Base-by-base conservation (phyloP, 768 basidiomycete genomes). In the Dendrothele bispora region DNA sequence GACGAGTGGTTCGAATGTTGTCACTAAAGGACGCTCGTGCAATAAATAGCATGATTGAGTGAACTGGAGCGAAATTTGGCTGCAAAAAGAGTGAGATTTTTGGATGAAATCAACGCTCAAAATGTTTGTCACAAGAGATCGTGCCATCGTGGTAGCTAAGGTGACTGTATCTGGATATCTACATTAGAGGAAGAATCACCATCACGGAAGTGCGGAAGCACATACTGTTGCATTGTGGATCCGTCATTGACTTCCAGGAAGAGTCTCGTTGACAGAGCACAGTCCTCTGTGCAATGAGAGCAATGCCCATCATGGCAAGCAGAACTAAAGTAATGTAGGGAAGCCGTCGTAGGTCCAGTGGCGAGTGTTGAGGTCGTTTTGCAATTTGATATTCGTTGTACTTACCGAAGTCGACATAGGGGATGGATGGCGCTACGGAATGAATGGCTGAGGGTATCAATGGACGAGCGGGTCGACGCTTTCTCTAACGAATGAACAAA, bases 61-160 rank as follows among this genome's bases (percentile, higher is more conserved):
- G 41, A 11, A 26, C 41, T 25, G 4, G 44, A 51, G 38, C 46
- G 25, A 17, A 51, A 34, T 22, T 51, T 45, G 44, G 32, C 50
- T 51, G 14, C 7, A 17, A 6, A 10, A 20, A 5, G n/a, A 8
- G 2, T 39, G 29, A 37, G 21, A 25, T 28, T 28, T 26, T 8
- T 34, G 3, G 32, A 18, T n/a, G 11, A 20, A 12, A 15, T 22
- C 7, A 21, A 12, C 12, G 8, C 17, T 5, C 12, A 29, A 36
- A 34, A 10, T 15, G 4, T 4, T n/a, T 26, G 26, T 15, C 18
- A 38, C 50, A 29, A 28, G 46, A n/a, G n/a, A n/a, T n/a, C 50
- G 40, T 14, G 28, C 27, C 17, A 46, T 24, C 32, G 36, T 36
- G 25, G 44, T 40, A 46, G n/a, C 38, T 26, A 34, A 15, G 14